Base-by-base conservation (phyloP, 176 grass and related monocot genomes). In the Carex littledalei region DNA sequence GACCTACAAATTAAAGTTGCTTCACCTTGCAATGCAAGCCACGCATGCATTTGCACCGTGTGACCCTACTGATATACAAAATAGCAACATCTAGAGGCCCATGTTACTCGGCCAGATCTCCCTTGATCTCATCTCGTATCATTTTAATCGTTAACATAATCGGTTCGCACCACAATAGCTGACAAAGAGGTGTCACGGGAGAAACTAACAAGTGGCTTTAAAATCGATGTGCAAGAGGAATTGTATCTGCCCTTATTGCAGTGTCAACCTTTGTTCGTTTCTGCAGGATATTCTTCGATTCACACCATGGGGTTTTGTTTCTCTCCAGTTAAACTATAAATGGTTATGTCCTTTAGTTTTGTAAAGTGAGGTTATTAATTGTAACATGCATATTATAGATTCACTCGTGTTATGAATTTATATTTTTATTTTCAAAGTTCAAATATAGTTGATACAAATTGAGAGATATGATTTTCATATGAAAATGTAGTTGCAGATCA, bases 161-260 rank as follows among this genome's bases (percentile, higher is more conserved):
- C 0, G 14, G 14, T 63, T 61, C 24, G 7, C 24, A 49, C 81
- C 64, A 6, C 81, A 83, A 34, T 52, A 83, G 43, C 61, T 68
- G 81, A 83, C 81, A 83, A 83, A 53, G 60, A 50, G 12, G 63
- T 53, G 15, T 83, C 81, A 83, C 81, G 81, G 81, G 81, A 18
- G 43, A 21, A 69, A 83, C 7, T 69, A 83, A 29, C 14, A 56
- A 83, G 64, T 83, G 81, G 63, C 49, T 83, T 67, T 39, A 55
- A 83, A 31, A 47, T 63, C 45, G 4, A 18, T 83, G 53, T 47
- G 79, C 59, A 52, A 78, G 4, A 35, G 4, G 49, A 81, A 81
- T 8, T 63, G 57, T 12, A 39, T 81, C 79, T 62, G 49, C 61
- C 61, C 61, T 43, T 13, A 83, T 64, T 63, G 32, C 16, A 43